Percentiles rank a stretch among this genome's conserved stretches.
Evolutionary conservation across 139 green algal species (phyloP).

Genomic region (Coelastrella sp.): DNA sequence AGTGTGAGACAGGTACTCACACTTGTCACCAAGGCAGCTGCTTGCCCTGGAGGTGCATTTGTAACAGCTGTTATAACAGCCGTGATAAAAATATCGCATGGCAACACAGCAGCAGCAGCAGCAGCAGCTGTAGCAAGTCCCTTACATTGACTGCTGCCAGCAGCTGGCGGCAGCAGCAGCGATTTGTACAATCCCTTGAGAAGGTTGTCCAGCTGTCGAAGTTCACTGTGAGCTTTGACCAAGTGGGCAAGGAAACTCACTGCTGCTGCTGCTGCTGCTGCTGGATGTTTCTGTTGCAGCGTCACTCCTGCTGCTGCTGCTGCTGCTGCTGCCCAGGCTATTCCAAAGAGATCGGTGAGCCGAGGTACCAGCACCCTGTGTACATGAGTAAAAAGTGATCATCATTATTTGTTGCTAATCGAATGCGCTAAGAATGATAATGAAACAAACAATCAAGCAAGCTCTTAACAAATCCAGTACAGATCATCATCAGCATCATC

Average conservation of each 20-base stretch:
- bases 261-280: constrained; percentile 15
- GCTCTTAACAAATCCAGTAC: too few relatives aligned
- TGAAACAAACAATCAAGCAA: too few relatives aligned
- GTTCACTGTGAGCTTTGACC: constrained; percentile 2
- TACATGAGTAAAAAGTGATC: not conserved
- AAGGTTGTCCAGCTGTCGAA: constrained; percentile 29
- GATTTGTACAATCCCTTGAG: not conserved
- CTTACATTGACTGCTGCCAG: not conserved
- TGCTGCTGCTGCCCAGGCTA: constrained; percentile 30
- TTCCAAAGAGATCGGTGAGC: not conserved
- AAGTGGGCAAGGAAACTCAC: not conserved
- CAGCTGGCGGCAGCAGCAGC: constrained; percentile 1
- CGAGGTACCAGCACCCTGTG: constrained; percentile 36
- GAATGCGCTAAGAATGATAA: too few relatives aligned
- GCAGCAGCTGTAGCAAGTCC: not conserved
- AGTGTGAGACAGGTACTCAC: not conserved
- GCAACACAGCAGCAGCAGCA: constrained; percentile 18
- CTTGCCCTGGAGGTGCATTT: constrained; percentile 28
- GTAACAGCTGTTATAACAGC: constrained; percentile 6
- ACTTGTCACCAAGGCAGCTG: constrained; percentile 12
- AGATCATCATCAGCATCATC: too few relatives aligned
- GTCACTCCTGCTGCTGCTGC: not conserved
- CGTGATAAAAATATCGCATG: not conserved
- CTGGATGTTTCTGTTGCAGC: not conserved
- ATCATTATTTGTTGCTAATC: too few relatives aligned